Percentiles rank a stretch among this genome's conserved stretches.
phyloP scores from a whole-genome alignment of 2,329 filamentous ascomycete species.

The Beauveria rudraprayagi region DNA sequence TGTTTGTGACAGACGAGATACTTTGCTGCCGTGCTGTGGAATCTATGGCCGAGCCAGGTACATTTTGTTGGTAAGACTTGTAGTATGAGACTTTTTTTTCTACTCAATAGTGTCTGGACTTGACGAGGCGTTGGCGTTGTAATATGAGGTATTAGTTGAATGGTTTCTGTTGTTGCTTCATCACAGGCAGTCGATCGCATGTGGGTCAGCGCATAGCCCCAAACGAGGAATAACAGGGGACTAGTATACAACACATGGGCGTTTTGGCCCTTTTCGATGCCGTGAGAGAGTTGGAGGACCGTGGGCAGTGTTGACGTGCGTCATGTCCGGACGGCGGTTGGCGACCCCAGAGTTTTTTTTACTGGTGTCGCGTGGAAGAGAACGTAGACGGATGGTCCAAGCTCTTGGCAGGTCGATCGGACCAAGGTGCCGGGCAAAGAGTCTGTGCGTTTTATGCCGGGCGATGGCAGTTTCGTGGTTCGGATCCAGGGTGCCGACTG shows the following conservation, averaged over 20 bases:
- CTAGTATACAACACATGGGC: background rate
- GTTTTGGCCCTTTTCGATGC: background rate
- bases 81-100: conserved; percentile 5
- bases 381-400: background rate
- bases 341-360: background rate
- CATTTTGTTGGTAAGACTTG: background rate
- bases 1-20: background rate
- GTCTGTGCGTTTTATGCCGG: background rate
- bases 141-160: conserved; percentile 6
- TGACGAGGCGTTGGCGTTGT: background rate
- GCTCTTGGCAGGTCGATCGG: conserved; percentile 4
- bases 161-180: background rate
- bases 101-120: too few relatives aligned
- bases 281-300: background rate
- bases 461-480: background rate
- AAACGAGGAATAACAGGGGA: background rate
- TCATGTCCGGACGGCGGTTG: background rate
- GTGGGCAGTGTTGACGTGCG: background rate
- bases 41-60: background rate
- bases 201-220: background rate
- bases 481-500: background rate
- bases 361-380: background rate
- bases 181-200: background rate
- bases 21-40: background rate
- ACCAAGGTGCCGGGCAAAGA: background rate